These are phyloP conservation scores for Aulographum hederae DNA, from an alignment of 2,329 filamentous ascomycete genomes.

Conservation along the genomic window DNA sequence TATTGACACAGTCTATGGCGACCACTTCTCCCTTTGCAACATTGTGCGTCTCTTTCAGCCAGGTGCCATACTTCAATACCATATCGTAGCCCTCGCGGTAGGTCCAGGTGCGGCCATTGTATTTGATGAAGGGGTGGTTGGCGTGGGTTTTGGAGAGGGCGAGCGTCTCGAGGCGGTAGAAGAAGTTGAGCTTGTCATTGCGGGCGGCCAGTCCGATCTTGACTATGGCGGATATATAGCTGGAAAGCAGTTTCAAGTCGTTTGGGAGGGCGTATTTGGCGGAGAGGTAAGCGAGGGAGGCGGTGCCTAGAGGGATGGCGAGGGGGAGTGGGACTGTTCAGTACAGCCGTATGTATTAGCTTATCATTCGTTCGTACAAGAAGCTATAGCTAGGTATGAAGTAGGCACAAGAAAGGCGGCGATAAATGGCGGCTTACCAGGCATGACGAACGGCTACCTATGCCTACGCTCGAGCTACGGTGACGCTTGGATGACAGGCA, in stretches of 20 bases:
- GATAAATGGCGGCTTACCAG: too few species aligned
- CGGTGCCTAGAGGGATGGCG: too few species aligned
- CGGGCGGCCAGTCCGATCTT: slow-evolving; percentile 9
- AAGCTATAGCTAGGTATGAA: too few species aligned
- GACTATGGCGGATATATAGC: slow-evolving; percentile 1
- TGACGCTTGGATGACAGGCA: too few species aligned
- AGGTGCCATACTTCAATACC: slow-evolving; percentile 54
- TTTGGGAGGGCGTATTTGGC: background rate
- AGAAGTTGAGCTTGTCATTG: slow-evolving; percentile 46
- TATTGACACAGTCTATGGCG: slow-evolving; percentile 67
- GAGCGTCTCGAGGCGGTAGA: slow-evolving; percentile 55
- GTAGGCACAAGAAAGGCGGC: too few species aligned
- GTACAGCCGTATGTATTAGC: too few species aligned
- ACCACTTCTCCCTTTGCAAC: slow-evolving; percentile 59
- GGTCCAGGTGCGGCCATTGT: slow-evolving; percentile 49
- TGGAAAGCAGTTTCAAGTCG: background rate
- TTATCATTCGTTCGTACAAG: too few species aligned
- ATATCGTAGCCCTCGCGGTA: slow-evolving; percentile 59
- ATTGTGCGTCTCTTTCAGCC: slow-evolving; percentile 46
- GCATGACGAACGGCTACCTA: too few species aligned
- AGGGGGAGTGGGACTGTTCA: too few species aligned
- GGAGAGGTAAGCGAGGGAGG: too few species aligned
- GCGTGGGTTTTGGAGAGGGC: slow-evolving; percentile 26
- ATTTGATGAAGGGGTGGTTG: slow-evolving; percentile 41
- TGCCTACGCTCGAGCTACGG: too few species aligned